These are phyloP conservation scores for Aspergillus ochraceus DNA, from an alignment of 2,329 filamentous ascomycete genomes.

Conservation along the genomic window DNA sequence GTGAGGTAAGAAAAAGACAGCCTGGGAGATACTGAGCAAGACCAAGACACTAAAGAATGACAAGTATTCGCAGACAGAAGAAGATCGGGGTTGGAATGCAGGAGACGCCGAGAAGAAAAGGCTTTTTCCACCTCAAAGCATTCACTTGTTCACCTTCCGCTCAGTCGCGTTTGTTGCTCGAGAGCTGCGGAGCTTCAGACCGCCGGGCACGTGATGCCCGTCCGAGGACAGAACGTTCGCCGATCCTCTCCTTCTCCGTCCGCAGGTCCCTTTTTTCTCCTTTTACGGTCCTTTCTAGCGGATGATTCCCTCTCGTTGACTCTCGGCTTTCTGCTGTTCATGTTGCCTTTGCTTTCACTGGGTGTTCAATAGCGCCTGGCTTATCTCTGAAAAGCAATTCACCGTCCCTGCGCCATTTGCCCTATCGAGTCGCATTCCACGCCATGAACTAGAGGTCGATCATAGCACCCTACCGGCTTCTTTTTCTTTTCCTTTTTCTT, in stretches of 20 bases:
- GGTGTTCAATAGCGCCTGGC: neutral
- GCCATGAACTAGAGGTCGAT: conserved; percentile 12
- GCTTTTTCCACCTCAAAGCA: neutral
- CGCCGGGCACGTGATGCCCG: conserved; percentile 14
- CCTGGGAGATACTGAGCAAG: neutral
- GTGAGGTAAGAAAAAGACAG: neutral
- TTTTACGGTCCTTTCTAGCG: neutral
- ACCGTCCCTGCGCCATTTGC: neutral
- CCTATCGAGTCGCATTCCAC: conserved; percentile 8
- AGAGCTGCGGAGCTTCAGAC: conserved; percentile 17
- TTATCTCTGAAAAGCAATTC: neutral
- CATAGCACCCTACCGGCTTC: neutral
- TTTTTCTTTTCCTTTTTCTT: conserved; percentile 1
- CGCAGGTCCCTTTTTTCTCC: conserved; percentile 4
- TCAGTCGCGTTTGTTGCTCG: conserved; percentile 14
- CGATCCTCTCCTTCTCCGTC: conserved; percentile 8
- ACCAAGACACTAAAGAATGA: neutral
- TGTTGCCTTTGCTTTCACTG: neutral
- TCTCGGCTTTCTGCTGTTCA: neutral
- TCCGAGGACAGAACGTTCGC: conserved; percentile 5
- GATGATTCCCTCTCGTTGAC: neutral
- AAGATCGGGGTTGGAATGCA: neutral
- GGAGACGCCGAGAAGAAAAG: neutral
- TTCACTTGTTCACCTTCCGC: neutral
- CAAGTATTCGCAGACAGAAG: neutral